Evolutionary conservation across 2,329 filamentous ascomycete species (phyloP).

Genomic region (Exophiala sp.): DNA sequence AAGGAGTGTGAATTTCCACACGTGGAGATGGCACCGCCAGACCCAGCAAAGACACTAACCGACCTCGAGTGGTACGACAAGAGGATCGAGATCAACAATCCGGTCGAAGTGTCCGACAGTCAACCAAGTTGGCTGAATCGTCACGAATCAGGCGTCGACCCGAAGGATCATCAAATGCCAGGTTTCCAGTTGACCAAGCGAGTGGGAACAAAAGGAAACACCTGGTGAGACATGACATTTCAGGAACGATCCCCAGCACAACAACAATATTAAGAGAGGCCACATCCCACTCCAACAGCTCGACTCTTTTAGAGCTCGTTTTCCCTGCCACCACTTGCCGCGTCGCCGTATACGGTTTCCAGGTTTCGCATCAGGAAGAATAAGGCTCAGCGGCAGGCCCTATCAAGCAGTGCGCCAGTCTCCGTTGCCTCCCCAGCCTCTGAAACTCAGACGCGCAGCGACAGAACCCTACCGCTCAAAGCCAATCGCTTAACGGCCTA

Average conservation of each 20-base stretch:
- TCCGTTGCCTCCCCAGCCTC: neutral
- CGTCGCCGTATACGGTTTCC: neutral
- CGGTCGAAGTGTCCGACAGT: neutral
- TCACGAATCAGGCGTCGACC: constrained; percentile 15
- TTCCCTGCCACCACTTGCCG: constrained; percentile 9
- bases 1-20: too few species aligned
- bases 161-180: constrained; percentile 8
- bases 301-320: constrained; percentile 2
- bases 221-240: constrained; percentile 18
- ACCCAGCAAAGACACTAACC: too few species aligned
- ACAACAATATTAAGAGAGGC: constrained; percentile 1
- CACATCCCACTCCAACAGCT: neutral
- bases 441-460: constrained; percentile 1
- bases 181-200: constrained; percentile 1
- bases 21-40: too few species aligned
- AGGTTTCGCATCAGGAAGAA: neutral
- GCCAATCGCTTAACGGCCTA: constrained; percentile 14
- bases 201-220: constrained; percentile 17
- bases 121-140: constrained; percentile 14
- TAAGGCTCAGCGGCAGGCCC: constrained; percentile 15
- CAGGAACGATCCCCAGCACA: neutral
- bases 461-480: constrained; percentile 4
- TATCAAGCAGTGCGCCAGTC: neutral
- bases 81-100: neutral
- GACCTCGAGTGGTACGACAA: too few species aligned